Conservation (phyloP, 192 early-diverging fungal genomes). For the Backusella liffmaniae region DNA sequence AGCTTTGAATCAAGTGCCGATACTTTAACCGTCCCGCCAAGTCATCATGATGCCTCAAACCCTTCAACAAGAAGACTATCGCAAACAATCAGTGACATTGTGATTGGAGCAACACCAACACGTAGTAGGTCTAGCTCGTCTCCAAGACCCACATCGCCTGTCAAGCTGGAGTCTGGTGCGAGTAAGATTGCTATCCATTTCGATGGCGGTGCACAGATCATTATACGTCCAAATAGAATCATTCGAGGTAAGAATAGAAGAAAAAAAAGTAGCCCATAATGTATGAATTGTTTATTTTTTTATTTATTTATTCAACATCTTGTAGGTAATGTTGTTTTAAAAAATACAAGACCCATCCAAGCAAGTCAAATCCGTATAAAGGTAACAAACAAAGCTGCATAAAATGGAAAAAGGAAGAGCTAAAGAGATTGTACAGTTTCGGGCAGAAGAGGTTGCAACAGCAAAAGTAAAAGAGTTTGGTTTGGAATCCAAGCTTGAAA, state of each 20-base stretch:
- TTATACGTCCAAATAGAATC: conserved; percentile 29
- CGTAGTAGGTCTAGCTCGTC: not conserved
- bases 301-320: not conserved
- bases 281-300: no score
- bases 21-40: not conserved
- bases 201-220: conserved; percentile 20
- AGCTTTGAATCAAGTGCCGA: not conserved
- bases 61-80: conserved; percentile 9
- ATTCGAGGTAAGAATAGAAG: conserved; percentile 17
- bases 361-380: conserved; percentile 14
- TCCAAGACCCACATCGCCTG: not conserved
- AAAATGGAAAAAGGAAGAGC: conserved; percentile 14
- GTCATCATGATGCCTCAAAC: not conserved
- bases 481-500: conserved; percentile 16
- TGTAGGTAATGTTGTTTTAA: not conserved
- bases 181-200: conserved; percentile 7
- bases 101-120: not conserved
- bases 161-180: not conserved
- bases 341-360: not conserved
- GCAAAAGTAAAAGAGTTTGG: conserved; percentile 23
- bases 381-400: conserved; percentile 16
- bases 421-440: conserved; percentile 6
- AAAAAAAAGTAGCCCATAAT: no score
- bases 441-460: conserved; percentile 34
- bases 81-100: conserved; percentile 12